Base-by-base conservation (phyloP, 1,284 basidiomycete species). In the Cryptococcus deneoformans region DNA sequence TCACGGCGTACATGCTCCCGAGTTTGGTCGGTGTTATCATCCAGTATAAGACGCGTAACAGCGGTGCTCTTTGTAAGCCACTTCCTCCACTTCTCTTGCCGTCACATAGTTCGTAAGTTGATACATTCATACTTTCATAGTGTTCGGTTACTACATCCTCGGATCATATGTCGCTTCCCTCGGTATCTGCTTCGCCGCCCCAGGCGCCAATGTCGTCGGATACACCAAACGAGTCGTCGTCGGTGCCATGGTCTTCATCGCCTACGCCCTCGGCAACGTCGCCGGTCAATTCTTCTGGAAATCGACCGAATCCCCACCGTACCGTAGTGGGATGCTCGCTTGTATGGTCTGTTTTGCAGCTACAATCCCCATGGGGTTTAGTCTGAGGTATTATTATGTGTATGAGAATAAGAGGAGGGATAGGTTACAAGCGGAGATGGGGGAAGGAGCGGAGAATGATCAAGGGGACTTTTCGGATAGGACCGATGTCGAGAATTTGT, bases 101-200 rank as follows among this genome's bases (percentile, higher is more conserved):
- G 35, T 54, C 37, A 47, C 43, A n/a, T 12, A 16, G 20, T 20
- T 20, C 20, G 20, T 20, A 20, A 20, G 20, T 20, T 20, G 20
- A 20, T 20, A 20, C 20, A 20, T 20, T 20, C 20, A 20, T 12
- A 29, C 24, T 48, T 58, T 56, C 3, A n/a, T 52, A 62, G 56
- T 71, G 39, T 69, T 67, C 48, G 68, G 68, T 0, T 71, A 70
- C 60, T 71, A 71, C 62, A 69, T 70, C 52, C 54, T 71, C 16
- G 61, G 58, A 3, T 65, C 67, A n/a, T 72, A 69, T 53, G 68
- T 72, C 50, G 68, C 63, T 6, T 52, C 67, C 12, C 59, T 69
- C 14, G 67, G 66, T 16, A 58, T 70, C 10, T 63, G 60, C 36
- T 69, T 72, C 45, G 67, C 63, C 11, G 64, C 66, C 14, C 68